Evolutionary conservation across 164 flowering plant species (phyloP).

Genomic region (Cinnamomum micranthum): DNA sequence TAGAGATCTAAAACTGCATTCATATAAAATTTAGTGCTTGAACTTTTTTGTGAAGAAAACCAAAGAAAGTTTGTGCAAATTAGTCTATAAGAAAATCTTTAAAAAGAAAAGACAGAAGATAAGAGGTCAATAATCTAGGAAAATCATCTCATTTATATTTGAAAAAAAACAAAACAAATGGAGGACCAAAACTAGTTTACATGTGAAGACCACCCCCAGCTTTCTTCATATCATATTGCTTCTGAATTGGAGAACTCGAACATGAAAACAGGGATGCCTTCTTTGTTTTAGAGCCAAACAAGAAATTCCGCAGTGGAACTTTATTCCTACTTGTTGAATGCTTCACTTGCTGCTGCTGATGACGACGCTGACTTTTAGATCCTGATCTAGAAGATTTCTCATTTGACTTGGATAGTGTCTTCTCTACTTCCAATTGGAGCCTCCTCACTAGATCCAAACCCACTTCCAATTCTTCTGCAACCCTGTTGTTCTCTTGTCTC

Average conservation of each 20-base stretch:
- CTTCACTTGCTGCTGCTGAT: constrained; percentile 19
- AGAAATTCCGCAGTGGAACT: constrained; percentile 59
- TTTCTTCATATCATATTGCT: constrained; percentile 32
- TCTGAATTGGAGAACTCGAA: constrained; percentile 46
- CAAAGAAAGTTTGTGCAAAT: too few species aligned
- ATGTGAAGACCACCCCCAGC: neutral
- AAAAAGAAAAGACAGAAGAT: too few species aligned
- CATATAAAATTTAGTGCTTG: too few species aligned
- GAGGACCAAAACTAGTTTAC: constrained; percentile 5
- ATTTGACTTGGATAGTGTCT: constrained; percentile 34
- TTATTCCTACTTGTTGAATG: constrained; percentile 28
- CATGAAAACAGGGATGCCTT: constrained; percentile 57
- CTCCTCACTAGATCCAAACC: constrained; percentile 41
- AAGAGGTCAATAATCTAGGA: too few species aligned
- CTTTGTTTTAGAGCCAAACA: constrained; percentile 65
- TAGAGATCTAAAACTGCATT: too few species aligned
- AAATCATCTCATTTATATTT: too few species aligned
- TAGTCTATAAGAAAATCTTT: too few species aligned
- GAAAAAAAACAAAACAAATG: neutral
- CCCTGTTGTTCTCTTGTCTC: constrained; percentile 69
- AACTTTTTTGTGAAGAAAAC: too few species aligned
- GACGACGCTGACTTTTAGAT: constrained; percentile 15
- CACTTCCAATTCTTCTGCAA: constrained; percentile 45
- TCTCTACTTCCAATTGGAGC: constrained; percentile 43
- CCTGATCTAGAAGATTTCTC: constrained; percentile 34